Evolutionary conservation across 2,329 filamentous ascomycete species (phyloP), one percentile per base, ranked within the genome.

Genomic region (Pyrenochaeta sp.): DNA sequence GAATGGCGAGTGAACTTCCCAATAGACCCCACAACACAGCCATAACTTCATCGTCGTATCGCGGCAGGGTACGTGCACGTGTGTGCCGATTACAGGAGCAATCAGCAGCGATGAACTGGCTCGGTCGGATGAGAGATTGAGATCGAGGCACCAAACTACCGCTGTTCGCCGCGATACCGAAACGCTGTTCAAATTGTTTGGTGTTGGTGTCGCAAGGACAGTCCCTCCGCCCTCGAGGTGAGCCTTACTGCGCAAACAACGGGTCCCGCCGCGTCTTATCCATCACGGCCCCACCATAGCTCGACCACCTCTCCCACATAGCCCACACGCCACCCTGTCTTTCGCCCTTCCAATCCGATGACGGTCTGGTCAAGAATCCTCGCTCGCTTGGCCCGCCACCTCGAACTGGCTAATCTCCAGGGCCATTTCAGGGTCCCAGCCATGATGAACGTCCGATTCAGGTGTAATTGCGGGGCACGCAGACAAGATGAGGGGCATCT

Each of bases 211-310:
- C 13, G 29, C 27, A 17, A 29, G 6, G 23, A n/a, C 18, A 32
- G 8, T 8, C 7, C 4, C 30, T 6, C 10, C 30, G 24, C 10
- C 14, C n/a, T 29, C 9, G 20, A 41, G 22, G 29, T 27, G 22
- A 13, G 21, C 17, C 29, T 21, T 21, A 9, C 10, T 7, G 6
- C 15, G 29, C 38, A n/a, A 38, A 19, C 11, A 14, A 17, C 36
- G 41, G 31, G 34, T 41, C 24, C 35, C 34, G 34, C 42, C 24
- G 34, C 36, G 24, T 42, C 46, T 42, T 35, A 44, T 43, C 29
- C n/a, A 38, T 37, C 22, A 32, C 41, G 53, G 57, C 58, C 59
- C 59, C 57, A 60, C 57, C 55, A 55, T 53, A 55, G 55, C 45
- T 58, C 20, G 40, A 47, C 35, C 35, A 48, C 39, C 45, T n/a